Percentiles rank a stretch among this genome's conserved stretches.
phyloP scores from a whole-genome alignment of 148 eudicot species.

The Polygonum maritimum region DNA sequence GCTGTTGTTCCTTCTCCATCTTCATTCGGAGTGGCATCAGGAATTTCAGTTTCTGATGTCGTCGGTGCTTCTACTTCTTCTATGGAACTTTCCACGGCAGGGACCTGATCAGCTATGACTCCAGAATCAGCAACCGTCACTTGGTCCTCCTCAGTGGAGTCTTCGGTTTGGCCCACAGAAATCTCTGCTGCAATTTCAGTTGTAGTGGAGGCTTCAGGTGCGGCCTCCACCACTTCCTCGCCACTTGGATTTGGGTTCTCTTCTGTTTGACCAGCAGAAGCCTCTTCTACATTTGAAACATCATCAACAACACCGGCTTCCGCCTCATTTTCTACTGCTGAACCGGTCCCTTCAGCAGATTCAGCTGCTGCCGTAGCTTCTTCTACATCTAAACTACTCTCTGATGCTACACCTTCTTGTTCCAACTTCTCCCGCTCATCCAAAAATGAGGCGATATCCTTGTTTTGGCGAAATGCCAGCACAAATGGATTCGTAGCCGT shows the following conservation, averaged over 20 bases:
- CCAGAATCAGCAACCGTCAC: background rate
- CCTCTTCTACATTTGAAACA: constrained; percentile 13
- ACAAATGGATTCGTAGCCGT: constrained; percentile 71
- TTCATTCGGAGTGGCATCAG: constrained; percentile 7
- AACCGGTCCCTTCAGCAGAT: constrained; percentile 11
- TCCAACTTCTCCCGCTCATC: constrained; percentile 50
- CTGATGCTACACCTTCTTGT: constrained; percentile 18
- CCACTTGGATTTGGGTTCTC: constrained; percentile 10
- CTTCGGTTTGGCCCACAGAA: constrained; percentile 8
- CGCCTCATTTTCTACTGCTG: constrained; percentile 8
- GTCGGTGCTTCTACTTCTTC: constrained; percentile 4
- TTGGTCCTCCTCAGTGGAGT: background rate
- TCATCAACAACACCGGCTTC: constrained; percentile 9
- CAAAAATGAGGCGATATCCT: constrained; percentile 73
- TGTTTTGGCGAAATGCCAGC: constrained; percentile 64
- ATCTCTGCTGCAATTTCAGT: background rate
- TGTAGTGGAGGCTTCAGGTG: constrained; percentile 14
- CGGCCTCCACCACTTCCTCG: constrained; percentile 23
- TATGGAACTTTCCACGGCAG: constrained; percentile 2
- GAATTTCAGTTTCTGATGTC: constrained; percentile 2
- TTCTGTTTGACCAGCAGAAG: background rate
- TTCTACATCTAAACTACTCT: constrained; percentile 11
- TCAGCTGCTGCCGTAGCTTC: constrained; percentile 12
- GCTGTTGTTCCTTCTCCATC: background rate
- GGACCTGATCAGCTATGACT: constrained; percentile 7